Evolutionary conservation across 1,284 basidiomycete genomes (phyloP).

Genomic region (Prillingera fragicola): DNA sequence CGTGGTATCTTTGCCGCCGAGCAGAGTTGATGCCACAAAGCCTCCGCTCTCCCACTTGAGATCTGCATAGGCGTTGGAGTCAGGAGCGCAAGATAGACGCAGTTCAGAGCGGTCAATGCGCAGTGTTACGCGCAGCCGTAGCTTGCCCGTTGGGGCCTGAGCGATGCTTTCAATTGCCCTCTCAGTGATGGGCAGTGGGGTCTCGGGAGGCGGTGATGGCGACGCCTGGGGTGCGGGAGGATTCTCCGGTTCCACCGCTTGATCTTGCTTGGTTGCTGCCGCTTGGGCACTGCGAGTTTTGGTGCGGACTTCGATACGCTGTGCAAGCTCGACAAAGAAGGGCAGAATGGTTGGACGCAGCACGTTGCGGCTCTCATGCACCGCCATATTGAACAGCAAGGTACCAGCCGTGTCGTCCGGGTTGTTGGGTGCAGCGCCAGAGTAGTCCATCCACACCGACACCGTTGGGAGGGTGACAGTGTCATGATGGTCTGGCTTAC

Average conservation of each 20-base stretch:
- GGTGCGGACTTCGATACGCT: constrained; percentile 25
- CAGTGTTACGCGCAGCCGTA: constrained; percentile 59
- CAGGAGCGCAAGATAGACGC: constrained; percentile 75
- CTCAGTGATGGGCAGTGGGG: constrained; percentile 10
- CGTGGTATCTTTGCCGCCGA: constrained; percentile 59
- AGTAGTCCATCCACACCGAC: constrained; percentile 68
- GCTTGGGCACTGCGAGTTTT: constrained; percentile 6
- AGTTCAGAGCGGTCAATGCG: constrained; percentile 82
- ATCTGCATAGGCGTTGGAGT: constrained; percentile 78
- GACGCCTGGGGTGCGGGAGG: not conserved
- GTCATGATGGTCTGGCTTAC: constrained; percentile 34
- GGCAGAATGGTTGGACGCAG: constrained; percentile 73
- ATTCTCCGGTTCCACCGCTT: too few relatives aligned
- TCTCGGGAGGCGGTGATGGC: not conserved
- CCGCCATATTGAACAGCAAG: constrained; percentile 49
- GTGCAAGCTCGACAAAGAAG: constrained; percentile 62
- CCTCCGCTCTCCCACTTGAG: constrained; percentile 88
- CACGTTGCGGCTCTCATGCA: constrained; percentile 79
- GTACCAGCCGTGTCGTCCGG: constrained; percentile 9
- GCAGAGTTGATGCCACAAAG: constrained; percentile 69
- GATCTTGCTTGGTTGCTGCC: constrained; percentile 16
- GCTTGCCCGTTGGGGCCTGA: constrained; percentile 18
- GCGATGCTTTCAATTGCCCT: constrained; percentile 10
- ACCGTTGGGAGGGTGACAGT: constrained; percentile 61
- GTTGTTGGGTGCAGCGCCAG: constrained; percentile 10